Conservation (phyloP, 139 green algal genomes). For the Ettlia oleoabundans region DNA sequence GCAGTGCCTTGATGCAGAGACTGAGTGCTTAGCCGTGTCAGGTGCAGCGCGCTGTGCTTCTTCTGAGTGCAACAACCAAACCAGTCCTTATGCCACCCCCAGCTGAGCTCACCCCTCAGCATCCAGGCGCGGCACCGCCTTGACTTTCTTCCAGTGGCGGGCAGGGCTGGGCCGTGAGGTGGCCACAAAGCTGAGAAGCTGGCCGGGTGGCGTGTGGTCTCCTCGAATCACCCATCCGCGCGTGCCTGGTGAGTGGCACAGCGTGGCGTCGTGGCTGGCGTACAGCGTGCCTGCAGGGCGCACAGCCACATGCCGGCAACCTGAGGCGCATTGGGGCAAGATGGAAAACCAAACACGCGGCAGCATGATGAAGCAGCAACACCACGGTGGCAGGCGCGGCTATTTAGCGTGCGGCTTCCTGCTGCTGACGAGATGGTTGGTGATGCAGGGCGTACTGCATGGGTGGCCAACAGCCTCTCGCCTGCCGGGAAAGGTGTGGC, state of each 20-base stretch:
- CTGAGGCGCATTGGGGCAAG: background rate
- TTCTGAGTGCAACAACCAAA: background rate
- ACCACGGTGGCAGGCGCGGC: no score
- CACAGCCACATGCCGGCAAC: background rate
- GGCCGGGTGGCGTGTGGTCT: constrained; percentile 56
- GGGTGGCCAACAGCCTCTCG: background rate
- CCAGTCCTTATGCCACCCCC: background rate
- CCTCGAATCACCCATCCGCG: constrained; percentile 67
- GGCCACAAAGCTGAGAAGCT: constrained; percentile 58
- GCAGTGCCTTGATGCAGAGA: no score
- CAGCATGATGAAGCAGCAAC: background rate
- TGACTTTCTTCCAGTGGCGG: constrained; percentile 50
- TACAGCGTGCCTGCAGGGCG: constrained; percentile 43
- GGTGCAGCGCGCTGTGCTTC: no score
- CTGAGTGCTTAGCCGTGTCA: no score
- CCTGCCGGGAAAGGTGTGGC: constrained; percentile 72
- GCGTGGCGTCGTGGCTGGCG: constrained; percentile 51
- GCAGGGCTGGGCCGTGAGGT: constrained; percentile 33
- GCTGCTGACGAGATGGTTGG: no score
- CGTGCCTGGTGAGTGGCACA: constrained; percentile 52
- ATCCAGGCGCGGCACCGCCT: constrained; percentile 40
- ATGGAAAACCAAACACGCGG: background rate
- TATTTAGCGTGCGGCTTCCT: no score
- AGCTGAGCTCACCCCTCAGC: constrained; percentile 5
- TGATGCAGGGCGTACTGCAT: no score